phyloP scores from a whole-genome alignment of 345 rosid species.

The Lepidium africanum region DNA sequence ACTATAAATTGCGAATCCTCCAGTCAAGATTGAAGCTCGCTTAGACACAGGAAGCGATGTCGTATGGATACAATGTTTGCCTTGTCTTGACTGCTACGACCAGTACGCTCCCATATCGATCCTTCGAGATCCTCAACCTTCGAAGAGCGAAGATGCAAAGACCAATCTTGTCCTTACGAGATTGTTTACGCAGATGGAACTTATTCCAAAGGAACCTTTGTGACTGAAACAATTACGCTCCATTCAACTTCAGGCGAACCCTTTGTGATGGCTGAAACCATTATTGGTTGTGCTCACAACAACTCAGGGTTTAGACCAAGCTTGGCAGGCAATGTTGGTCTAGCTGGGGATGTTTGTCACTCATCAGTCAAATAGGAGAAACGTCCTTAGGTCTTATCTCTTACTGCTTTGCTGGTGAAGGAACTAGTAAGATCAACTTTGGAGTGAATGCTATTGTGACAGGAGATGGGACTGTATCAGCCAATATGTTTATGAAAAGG shows the following conservation, averaged over 20 bases:
- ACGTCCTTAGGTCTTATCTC: not conserved
- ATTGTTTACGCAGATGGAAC: not conserved
- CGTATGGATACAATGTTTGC: slow-evolving; percentile 19
- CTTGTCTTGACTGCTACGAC: not conserved
- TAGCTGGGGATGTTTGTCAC: not conserved
- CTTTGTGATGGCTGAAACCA: not conserved
- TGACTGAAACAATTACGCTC: not conserved
- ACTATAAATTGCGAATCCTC: not conserved
- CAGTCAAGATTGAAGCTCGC: not conserved
- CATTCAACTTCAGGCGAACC: not conserved
- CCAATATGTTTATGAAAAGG: not conserved
- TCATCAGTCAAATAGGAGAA: not conserved
- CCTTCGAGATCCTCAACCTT: slow-evolving; percentile 4
- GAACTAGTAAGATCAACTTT: slow-evolving; percentile 10
- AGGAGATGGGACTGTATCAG: not conserved
- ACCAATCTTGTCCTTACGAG: not conserved
- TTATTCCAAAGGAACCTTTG: not conserved
- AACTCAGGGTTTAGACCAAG: not conserved
- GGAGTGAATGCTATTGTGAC: not conserved
- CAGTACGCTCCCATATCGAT: not conserved
- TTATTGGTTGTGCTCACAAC: not conserved
- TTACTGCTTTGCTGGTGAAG: not conserved
- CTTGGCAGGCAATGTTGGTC: not conserved
- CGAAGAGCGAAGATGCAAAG: not conserved
- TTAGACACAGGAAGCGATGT: slow-evolving; percentile 5